Evolutionary conservation across 2,329 filamentous ascomycete species (phyloP).

Genomic region (Calycina herbarum): DNA sequence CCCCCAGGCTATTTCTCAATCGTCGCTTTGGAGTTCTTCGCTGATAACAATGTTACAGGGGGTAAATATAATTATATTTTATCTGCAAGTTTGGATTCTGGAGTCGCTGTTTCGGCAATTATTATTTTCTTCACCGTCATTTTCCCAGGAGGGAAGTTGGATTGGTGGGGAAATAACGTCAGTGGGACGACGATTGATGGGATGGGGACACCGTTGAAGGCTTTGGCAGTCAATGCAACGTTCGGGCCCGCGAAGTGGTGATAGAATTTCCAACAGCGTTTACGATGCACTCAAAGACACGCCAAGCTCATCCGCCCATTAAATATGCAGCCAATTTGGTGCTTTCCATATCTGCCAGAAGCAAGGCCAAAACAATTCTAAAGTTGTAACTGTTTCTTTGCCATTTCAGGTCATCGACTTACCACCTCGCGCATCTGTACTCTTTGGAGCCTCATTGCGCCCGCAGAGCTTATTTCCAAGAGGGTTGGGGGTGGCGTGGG

Average conservation of each 20-base stretch:
- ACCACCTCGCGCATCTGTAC: too few species aligned
- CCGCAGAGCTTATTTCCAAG: too few species aligned
- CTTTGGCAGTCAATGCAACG: conserved; percentile 21
- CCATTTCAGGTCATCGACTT: too few species aligned
- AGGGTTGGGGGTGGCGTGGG: too few species aligned
- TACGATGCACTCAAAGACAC: too few species aligned
- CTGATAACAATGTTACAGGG: conserved; percentile 58
- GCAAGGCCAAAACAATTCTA: too few species aligned
- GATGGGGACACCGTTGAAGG: conserved; percentile 19
- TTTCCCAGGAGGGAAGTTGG: conserved; percentile 61
- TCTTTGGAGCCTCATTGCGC: too few species aligned
- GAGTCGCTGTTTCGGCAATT: conserved; percentile 65
- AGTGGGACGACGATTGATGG: conserved; percentile 30
- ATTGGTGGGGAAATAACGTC: conserved; percentile 61
- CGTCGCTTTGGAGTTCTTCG: conserved; percentile 61
- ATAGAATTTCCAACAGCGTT: too few species aligned
- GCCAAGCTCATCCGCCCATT: too few species aligned
- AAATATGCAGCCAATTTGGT: too few species aligned
- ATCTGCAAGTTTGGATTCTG: conserved; percentile 69
- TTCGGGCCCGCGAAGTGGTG: conserved; percentile 11
- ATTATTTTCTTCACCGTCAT: conserved; percentile 68
- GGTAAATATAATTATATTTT: conserved; percentile 76
- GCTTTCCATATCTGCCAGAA: too few species aligned
- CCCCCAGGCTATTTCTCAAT: conserved; percentile 32
- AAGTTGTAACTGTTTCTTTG: too few species aligned